These are phyloP conservation scores for Lentinula detonsa DNA, from an alignment of 768 basidiomycete species.

Conservation along the genomic window DNA sequence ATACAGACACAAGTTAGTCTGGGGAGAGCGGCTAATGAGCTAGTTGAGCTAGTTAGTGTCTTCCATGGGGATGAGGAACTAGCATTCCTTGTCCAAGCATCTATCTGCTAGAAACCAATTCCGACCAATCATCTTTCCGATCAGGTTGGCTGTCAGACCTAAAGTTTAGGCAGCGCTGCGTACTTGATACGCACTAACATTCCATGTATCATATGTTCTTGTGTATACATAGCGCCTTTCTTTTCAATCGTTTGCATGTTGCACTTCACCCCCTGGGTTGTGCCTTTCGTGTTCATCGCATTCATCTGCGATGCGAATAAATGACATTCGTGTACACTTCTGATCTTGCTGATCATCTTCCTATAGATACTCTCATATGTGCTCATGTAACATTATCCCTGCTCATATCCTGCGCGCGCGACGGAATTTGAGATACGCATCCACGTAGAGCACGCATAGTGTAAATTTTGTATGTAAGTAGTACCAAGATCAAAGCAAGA, in stretches of 20 bases:
- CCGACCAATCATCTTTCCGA: too few relatives aligned
- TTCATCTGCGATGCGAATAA: too few relatives aligned
- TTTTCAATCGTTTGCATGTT: too few relatives aligned
- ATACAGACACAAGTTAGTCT: conserved; percentile 68
- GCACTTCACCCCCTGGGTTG: too few relatives aligned
- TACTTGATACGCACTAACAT: background rate
- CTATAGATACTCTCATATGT: background rate
- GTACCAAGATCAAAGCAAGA: background rate
- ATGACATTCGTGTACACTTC: background rate
- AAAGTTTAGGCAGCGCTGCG: background rate
- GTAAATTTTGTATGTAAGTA: too few relatives aligned
- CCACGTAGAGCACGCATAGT: background rate
- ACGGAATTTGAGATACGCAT: background rate
- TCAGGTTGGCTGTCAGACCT: too few relatives aligned
- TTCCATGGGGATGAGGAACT: background rate
- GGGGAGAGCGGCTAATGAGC: conserved; percentile 76
- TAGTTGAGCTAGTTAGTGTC: conserved; percentile 20
- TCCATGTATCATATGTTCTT: too few relatives aligned
- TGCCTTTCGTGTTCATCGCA: too few relatives aligned
- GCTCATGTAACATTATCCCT: background rate
- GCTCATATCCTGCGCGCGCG: background rate
- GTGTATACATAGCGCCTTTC: too few relatives aligned
- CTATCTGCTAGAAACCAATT: too few relatives aligned
- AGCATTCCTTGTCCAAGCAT: too few relatives aligned
- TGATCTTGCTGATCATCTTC: background rate